Evolutionary conservation across 2,329 filamentous ascomycete species (phyloP).

Genomic region (Scedosporium apiospermum): DNA sequence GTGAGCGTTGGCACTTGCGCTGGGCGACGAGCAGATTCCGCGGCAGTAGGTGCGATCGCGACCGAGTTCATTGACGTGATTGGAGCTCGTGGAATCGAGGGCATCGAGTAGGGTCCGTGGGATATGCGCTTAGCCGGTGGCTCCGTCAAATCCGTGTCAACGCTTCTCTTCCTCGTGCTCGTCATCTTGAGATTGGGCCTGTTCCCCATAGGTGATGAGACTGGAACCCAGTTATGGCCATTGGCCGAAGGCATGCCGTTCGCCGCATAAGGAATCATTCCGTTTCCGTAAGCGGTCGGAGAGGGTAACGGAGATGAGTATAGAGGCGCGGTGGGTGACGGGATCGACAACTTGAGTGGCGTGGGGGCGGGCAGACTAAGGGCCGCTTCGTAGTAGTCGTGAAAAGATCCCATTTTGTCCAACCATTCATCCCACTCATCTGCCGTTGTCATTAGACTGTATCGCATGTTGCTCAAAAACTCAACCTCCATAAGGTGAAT

Average conservation of each 20-base stretch:
- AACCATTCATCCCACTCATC: slow-evolving; percentile 86
- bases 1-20: slow-evolving; percentile 4
- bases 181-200: background rate
- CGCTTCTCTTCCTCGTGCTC: slow-evolving; percentile 2
- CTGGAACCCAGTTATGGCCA: background rate
- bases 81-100: background rate
- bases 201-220: slow-evolving; percentile 1
- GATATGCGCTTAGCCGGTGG: slow-evolving; percentile 4
- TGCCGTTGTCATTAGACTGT: slow-evolving; percentile 79
- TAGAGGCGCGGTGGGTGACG: background rate
- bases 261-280: background rate
- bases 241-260: background rate
- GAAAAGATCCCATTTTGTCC: slow-evolving; percentile 69
- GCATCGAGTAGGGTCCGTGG: slow-evolving; percentile 1
- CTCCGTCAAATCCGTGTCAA: slow-evolving; percentile 3
- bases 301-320: slow-evolving; percentile 1
- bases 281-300: background rate
- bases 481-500: slow-evolving; percentile 99
- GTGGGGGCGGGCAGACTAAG: slow-evolving; percentile 27
- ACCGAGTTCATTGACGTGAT: background rate
- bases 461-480: slow-evolving; percentile 96
- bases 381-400: slow-evolving; percentile 70
- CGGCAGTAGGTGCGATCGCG: background rate
- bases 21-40: background rate
- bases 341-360: background rate